Conservation (phyloP, 345 rosid species). For the Ailanthus altissimus region DNA sequence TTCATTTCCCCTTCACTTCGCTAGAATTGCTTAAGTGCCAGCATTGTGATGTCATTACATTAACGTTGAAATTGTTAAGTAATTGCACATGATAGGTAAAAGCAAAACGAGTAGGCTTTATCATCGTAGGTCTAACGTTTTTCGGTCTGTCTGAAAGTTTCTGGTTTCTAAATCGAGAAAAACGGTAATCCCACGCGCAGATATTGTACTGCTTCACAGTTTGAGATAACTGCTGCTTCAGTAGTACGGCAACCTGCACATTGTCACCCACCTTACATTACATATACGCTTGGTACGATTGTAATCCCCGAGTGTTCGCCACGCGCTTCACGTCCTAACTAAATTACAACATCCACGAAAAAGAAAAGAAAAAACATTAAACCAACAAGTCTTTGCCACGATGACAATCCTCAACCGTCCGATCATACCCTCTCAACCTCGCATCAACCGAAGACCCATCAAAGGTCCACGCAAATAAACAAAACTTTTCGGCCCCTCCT, state of each 20-base stretch:
- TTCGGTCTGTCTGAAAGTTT: background rate
- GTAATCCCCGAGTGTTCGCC: background rate
- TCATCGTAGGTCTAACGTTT: background rate
- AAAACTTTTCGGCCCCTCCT: too few species aligned
- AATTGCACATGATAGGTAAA: background rate
- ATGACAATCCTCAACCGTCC: conserved; percentile 31
- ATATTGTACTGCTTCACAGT: background rate
- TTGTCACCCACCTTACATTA: background rate
- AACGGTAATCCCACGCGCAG: background rate
- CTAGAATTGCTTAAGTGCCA: background rate
- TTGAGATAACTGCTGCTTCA: background rate
- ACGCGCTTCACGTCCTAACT: conserved; percentile 30
- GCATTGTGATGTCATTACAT: background rate
- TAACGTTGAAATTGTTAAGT: background rate
- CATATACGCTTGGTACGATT: background rate
- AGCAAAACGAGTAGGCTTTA: background rate
- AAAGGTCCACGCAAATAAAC: conserved; percentile 22
- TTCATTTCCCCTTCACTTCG: too few species aligned
- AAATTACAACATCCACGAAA: background rate
- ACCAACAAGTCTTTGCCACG: conserved; percentile 29
- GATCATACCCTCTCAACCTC: conserved; percentile 34
- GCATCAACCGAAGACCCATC: conserved; percentile 14
- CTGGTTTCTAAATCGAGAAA: background rate
- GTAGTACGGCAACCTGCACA: conserved; percentile 8
- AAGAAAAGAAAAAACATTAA: background rate